Evolutionary conservation across 257 asterid genomes (phyloP).

Genomic region (Solanum arcanum): DNA sequence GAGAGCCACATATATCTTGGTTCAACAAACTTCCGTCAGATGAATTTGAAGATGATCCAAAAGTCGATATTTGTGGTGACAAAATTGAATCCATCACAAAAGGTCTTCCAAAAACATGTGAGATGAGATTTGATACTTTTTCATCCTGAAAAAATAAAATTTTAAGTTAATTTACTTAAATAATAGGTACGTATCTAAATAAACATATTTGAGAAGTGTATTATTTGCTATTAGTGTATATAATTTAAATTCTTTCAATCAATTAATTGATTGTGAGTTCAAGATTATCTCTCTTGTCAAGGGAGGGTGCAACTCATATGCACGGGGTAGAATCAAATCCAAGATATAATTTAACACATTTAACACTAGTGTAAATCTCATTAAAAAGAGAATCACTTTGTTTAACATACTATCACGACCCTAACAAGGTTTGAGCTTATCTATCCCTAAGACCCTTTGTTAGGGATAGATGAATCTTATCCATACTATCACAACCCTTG

Average conservation of each 20-base stretch:
- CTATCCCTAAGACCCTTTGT: too few species aligned
- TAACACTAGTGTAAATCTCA: too few species aligned
- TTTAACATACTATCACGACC: too few species aligned
- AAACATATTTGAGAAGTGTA: neutral
- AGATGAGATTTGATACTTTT: slow-evolving; percentile 10
- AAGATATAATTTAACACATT: neutral
- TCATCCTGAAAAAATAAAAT: slow-evolving; percentile 15
- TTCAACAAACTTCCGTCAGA: neutral
- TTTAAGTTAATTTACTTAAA: neutral
- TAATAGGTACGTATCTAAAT: neutral
- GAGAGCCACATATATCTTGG: slow-evolving; percentile 9
- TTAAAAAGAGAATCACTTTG: too few species aligned
- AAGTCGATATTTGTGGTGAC: neutral
- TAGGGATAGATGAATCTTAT: neutral
- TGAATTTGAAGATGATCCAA: neutral
- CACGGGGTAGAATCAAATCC: neutral
- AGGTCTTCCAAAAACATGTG: slow-evolving; percentile 23
- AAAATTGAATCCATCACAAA: neutral
- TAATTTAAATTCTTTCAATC: neutral
- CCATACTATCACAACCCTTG: neutral
- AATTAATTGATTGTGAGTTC: neutral
- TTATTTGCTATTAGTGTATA: neutral
- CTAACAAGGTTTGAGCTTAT: too few species aligned
- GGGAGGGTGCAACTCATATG: neutral
- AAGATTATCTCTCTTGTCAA: neutral